Conservation (phyloP, 257 asterid species). For the Lycium barbarum region DNA sequence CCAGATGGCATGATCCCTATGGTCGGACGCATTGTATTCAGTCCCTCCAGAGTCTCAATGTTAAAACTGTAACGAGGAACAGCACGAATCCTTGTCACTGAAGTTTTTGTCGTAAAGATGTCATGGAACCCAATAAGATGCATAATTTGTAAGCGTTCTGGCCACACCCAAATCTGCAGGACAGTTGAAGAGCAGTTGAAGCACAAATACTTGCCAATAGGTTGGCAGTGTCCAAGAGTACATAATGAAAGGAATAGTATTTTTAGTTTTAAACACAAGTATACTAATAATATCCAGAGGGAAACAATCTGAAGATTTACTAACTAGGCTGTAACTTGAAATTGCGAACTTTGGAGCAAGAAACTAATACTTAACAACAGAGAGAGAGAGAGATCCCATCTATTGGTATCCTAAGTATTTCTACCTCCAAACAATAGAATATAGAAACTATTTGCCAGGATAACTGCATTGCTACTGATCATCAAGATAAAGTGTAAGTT, state of each 20-base stretch:
- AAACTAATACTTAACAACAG: neutral
- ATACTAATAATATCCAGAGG: neutral
- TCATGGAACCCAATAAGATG: conserved; percentile 78
- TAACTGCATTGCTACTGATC: neutral
- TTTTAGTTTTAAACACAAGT: neutral
- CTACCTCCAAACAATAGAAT: conserved; percentile 19
- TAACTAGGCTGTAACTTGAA: neutral
- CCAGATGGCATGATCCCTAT: conserved; percentile 94
- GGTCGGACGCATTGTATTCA: conserved; percentile 65
- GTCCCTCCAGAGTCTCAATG: conserved; percentile 69
- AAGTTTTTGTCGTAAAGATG: conserved; percentile 74
- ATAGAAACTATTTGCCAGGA: neutral
- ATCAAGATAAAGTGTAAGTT: neutral
- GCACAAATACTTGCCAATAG: neutral
- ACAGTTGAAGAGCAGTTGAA: conserved; percentile 31
- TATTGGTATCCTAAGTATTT: neutral
- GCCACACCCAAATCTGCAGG: conserved; percentile 95
- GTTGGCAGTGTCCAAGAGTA: neutral
- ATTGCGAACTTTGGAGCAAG: neutral
- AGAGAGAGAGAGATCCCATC: neutral
- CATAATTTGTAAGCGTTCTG: conserved; percentile 83
- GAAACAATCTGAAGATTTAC: conserved; percentile 12
- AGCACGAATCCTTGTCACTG: conserved; percentile 88
- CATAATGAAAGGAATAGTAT: neutral
- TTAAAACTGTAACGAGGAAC: conserved; percentile 89